A percentile compares a stretch with the other conserved stretches of the same genome.
phyloP scores from a whole-genome alignment of 805 yeast genomes.

The Hermanozyma aechmeae region DNA sequence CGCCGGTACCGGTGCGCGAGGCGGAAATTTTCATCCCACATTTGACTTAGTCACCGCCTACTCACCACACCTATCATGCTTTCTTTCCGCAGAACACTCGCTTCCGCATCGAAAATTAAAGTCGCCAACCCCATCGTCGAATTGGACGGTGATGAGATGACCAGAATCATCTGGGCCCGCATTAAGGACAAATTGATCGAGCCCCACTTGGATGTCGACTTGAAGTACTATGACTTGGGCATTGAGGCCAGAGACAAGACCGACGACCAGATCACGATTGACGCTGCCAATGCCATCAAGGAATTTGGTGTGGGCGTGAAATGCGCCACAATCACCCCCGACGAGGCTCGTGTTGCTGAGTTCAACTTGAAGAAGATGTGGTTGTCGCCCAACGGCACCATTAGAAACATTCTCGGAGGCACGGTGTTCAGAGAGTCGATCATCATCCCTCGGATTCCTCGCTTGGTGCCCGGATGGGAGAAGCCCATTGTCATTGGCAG shows the following conservation, averaged over 20 bases:
- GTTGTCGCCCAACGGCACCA: slow-evolving; percentile 95
- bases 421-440: slow-evolving; percentile 97
- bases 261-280: slow-evolving; percentile 78
- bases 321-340: slow-evolving; percentile 98
- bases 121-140: slow-evolving; percentile 90
- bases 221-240: slow-evolving; percentile 87
- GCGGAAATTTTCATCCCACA: too few relatives aligned
- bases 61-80: too few relatives aligned
- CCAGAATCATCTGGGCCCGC: slow-evolving; percentile 90
- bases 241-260: slow-evolving; percentile 82
- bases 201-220: slow-evolving; percentile 80
- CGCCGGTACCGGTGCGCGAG: too few relatives aligned
- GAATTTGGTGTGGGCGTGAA: slow-evolving; percentile 90
- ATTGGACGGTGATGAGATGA: slow-evolving; percentile 97
- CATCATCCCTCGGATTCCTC: slow-evolving; percentile 79
- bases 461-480: slow-evolving; percentile 87
- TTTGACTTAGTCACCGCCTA: too few relatives aligned
- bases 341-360: slow-evolving; percentile 90
- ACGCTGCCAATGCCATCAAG: slow-evolving; percentile 83
- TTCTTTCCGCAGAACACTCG: too few relatives aligned
- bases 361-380: slow-evolving; percentile 91
- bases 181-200: slow-evolving; percentile 78
- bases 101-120: too few relatives aligned
- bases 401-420: slow-evolving; percentile 91
- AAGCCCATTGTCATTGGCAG: slow-evolving; percentile 94